Evolutionary conservation across 768 basidiomycete genomes (phyloP).

Genomic region (Melanogaster broomeanus): DNA sequence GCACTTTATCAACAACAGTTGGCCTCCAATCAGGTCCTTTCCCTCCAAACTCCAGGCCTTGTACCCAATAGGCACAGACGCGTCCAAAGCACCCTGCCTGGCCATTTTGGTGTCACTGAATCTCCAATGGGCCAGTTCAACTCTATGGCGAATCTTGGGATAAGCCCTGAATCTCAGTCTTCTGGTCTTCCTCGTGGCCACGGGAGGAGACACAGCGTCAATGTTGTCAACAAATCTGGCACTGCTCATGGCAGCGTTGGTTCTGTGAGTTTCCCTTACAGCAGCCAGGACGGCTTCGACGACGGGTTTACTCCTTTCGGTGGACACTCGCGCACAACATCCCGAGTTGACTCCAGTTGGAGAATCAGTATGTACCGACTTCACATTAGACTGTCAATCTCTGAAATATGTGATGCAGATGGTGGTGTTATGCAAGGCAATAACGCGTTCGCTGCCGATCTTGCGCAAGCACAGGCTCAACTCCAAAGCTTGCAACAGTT

Average conservation of each 20-base stretch:
- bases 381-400: not conserved
- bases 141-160: slow-evolving; percentile 47
- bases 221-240: slow-evolving; percentile 78
- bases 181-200: slow-evolving; percentile 78
- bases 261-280: slow-evolving; percentile 52
- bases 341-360: slow-evolving; percentile 84
- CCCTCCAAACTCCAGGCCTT: slow-evolving; percentile 76
- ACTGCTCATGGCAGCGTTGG: slow-evolving; percentile 45
- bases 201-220: slow-evolving; percentile 88
- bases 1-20: slow-evolving; percentile 89
- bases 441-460: slow-evolving; percentile 72
- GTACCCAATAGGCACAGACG: slow-evolving; percentile 77
- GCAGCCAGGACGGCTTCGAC: slow-evolving; percentile 68
- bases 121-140: slow-evolving; percentile 66
- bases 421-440: slow-evolving; percentile 71
- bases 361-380: slow-evolving; percentile 69
- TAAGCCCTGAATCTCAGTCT: slow-evolving; percentile 66
- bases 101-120: slow-evolving; percentile 34
- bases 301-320: slow-evolving; percentile 72
- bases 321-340: slow-evolving; percentile 73
- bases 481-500: slow-evolving; percentile 95
- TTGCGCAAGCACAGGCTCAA: slow-evolving; percentile 97
- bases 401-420: slow-evolving; percentile 43
- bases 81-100: slow-evolving; percentile 83
- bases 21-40: slow-evolving; percentile 82